A percentile compares a stretch with the other conserved stretches of the same genome.
Evolutionary conservation across 2,329 filamentous ascomycete species (phyloP).

Genomic region (Cytospora paraplurivora): DNA sequence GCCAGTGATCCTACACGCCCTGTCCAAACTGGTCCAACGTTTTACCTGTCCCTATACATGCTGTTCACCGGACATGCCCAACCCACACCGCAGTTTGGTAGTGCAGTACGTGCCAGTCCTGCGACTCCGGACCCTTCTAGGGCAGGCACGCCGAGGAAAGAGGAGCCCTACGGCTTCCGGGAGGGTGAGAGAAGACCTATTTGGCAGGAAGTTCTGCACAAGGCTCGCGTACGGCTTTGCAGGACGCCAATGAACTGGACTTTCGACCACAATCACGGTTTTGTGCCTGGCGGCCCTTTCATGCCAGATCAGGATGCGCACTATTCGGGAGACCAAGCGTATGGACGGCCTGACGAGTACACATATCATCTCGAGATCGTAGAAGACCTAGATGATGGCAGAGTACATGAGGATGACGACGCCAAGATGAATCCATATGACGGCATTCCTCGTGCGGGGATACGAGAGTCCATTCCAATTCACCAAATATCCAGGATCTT

Average conservation of each 20-base stretch:
- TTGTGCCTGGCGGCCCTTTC: conserved; percentile 30
- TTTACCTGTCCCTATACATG: conserved; percentile 91
- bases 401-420: conserved; percentile 50
- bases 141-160: conserved; percentile 43
- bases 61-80: conserved; percentile 76
- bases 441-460: conserved; percentile 46
- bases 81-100: conserved; percentile 30
- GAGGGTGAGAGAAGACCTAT: conserved; percentile 66
- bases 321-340: conserved; percentile 31
- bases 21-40: conserved; percentile 84
- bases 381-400: conserved; percentile 71
- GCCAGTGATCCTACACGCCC: conserved; percentile 61
- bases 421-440: conserved; percentile 41
- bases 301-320: conserved; percentile 7
- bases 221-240: conserved; percentile 79
- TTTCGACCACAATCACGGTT: conserved; percentile 44
- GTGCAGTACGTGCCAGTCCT: conserved; percentile 4
- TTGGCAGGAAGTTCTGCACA: conserved; percentile 97
- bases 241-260: conserved; percentile 63
- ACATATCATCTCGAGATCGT: conserved; percentile 80
- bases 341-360: conserved; percentile 49
- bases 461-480: conserved; percentile 56
- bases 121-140: conserved; percentile 27
- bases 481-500: conserved; percentile 81
- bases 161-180: conserved; percentile 47